phyloP scores from a whole-genome alignment of 2,329 filamentous ascomycete species.

The Byssochlamys sp. region DNA sequence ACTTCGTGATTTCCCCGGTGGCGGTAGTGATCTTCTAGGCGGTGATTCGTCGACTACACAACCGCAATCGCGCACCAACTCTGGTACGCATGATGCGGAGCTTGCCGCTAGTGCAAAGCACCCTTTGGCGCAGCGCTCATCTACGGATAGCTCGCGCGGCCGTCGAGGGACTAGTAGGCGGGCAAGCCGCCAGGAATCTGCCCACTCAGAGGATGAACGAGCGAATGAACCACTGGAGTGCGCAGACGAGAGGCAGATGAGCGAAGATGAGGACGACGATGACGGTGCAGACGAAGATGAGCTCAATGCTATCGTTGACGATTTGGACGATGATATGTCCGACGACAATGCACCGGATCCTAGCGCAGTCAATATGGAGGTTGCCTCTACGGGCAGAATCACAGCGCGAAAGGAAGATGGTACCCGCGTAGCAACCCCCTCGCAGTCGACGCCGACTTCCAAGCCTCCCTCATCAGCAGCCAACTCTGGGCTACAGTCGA shows the following conservation, averaged over 20 bases:
- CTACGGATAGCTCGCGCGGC: slow-evolving; percentile 29
- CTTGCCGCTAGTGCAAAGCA: slow-evolving; percentile 20
- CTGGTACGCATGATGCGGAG: slow-evolving; percentile 9
- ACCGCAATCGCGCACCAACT: slow-evolving; percentile 13
- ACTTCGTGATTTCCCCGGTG: slow-evolving; percentile 43
- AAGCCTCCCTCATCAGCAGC: slow-evolving; percentile 31
- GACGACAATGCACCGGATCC: slow-evolving; percentile 68
- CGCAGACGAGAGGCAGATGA: slow-evolving; percentile 79
- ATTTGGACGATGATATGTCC: slow-evolving; percentile 74
- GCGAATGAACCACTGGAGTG: slow-evolving; percentile 71
- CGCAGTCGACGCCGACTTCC: slow-evolving; percentile 45
- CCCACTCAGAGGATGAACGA: slow-evolving; percentile 51
- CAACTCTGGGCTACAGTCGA: slow-evolving; percentile 13
- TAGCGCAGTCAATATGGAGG: slow-evolving; percentile 81
- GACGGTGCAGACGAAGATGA: slow-evolving; percentile 51
- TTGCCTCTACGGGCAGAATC: slow-evolving; percentile 75
- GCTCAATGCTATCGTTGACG: slow-evolving; percentile 80
- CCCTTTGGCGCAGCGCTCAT: slow-evolving; percentile 34
- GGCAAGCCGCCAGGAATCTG: slow-evolving; percentile 51
- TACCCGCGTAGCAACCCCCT: slow-evolving; percentile 72
- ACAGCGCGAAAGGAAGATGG: slow-evolving; percentile 88
- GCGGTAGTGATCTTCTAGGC: slow-evolving; percentile 12
- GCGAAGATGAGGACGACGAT: slow-evolving; percentile 57
- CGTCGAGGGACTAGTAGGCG: slow-evolving; percentile 45
- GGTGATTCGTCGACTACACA: slow-evolving; percentile 25